Conservation (phyloP, 2,329 filamentous ascomycete genomes). For the Botryotinia narcissicola region DNA sequence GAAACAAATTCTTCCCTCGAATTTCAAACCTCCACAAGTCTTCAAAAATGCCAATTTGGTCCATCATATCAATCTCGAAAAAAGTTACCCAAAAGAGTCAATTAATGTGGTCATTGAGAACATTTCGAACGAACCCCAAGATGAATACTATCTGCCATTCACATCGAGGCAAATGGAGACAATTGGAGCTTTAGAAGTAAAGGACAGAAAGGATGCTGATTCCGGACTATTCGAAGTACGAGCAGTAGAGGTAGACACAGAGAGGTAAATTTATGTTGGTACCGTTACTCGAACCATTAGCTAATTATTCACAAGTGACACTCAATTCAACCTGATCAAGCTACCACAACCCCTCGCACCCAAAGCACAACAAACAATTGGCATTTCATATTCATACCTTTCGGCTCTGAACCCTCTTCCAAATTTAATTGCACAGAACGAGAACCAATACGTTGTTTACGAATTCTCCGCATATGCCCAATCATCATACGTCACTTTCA, state of each 20-base stretch:
- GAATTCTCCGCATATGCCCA: slow-evolving; percentile 81
- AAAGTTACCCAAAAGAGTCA: slow-evolving; percentile 84
- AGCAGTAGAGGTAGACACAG: slow-evolving; percentile 60
- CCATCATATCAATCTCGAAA: slow-evolving; percentile 86
- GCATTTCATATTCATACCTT: slow-evolving; percentile 80
- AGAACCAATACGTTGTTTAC: slow-evolving; percentile 83
- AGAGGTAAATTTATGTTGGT: slow-evolving; percentile 48
- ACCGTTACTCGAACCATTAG: slow-evolving; percentile 16
- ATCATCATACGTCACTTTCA: slow-evolving; percentile 79
- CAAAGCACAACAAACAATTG: slow-evolving; percentile 77
- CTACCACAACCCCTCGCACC: slow-evolving; percentile 74
- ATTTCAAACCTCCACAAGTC: slow-evolving; percentile 81
- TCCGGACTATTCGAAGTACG: slow-evolving; percentile 68
- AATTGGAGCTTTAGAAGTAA: slow-evolving; percentile 84
- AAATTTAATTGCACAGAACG: slow-evolving; percentile 75
- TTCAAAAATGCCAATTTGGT: slow-evolving; percentile 95
- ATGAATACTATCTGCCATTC: slow-evolving; percentile 90
- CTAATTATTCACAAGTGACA: slow-evolving; percentile 51
- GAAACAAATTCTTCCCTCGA: slow-evolving; percentile 57
- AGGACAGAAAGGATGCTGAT: slow-evolving; percentile 79
- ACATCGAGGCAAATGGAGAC: slow-evolving; percentile 70
- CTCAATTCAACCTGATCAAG: slow-evolving; percentile 81
- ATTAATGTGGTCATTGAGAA: slow-evolving; percentile 97
- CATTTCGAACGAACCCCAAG: slow-evolving; percentile 71
- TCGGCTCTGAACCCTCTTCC: slow-evolving; percentile 79